Conservation (phyloP, 2,329 filamentous ascomycete species). For the Hypomyces perniciosus region DNA sequence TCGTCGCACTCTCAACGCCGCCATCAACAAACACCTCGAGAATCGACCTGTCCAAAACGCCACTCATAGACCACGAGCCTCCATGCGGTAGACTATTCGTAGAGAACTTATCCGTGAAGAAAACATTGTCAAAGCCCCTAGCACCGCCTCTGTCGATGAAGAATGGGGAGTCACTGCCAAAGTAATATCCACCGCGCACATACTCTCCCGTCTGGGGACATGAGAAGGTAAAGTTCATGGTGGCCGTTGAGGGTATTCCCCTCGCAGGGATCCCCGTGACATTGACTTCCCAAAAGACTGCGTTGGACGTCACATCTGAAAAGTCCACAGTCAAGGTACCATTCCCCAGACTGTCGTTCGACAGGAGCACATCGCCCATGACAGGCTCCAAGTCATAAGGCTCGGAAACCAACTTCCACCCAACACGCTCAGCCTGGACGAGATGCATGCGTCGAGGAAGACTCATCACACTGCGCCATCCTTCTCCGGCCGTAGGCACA, state of each 20-base stretch:
- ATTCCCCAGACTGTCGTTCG: constrained; percentile 40
- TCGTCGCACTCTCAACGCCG: constrained; percentile 28
- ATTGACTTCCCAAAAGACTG: constrained; percentile 50
- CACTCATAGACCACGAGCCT: constrained; percentile 24
- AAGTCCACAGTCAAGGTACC: constrained; percentile 45
- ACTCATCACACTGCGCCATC: constrained; percentile 28
- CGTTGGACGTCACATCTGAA: constrained; percentile 40
- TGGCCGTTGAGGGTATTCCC: constrained; percentile 16
- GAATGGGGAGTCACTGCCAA: constrained; percentile 22
- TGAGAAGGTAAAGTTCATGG: constrained; percentile 24
- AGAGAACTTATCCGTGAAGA: constrained; percentile 29
- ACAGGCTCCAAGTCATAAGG: constrained; percentile 45
- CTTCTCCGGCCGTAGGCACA: constrained; percentile 26
- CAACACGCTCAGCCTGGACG: constrained; percentile 42
- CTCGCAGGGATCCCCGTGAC: constrained; percentile 33
- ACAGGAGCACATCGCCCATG: constrained; percentile 38
- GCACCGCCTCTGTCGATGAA: constrained; percentile 25
- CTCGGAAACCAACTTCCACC: constrained; percentile 45
- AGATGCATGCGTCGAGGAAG: constrained; percentile 45
- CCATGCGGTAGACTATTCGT: constrained; percentile 14
- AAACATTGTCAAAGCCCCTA: constrained; percentile 24
- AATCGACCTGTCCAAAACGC: constrained; percentile 30
- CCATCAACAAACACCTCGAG: constrained; percentile 30
- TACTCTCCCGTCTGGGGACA: constrained; percentile 22
- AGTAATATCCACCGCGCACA: constrained; percentile 22